A percentile compares a stretch with the other conserved stretches of the same genome.
Evolutionary conservation across 495 filamentous ascomycete genomes (phyloP).

Genomic region (Clavariopsis aquatica): DNA sequence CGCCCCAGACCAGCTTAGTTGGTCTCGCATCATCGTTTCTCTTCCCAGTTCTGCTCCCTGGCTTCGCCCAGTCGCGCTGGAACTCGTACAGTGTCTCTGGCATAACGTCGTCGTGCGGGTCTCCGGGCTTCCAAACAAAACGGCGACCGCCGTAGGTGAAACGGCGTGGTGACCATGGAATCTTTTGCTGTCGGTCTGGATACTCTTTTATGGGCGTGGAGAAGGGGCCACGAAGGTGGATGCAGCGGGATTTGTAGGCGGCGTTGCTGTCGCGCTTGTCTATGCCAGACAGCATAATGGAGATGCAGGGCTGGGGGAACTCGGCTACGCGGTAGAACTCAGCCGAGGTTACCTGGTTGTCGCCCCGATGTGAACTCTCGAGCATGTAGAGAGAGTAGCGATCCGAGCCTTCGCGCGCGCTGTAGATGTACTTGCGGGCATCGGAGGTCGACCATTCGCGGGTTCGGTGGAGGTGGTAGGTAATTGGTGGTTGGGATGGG

Average conservation of each 20-base stretch:
- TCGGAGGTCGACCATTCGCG: slow-evolving; percentile 32
- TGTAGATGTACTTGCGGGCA: slow-evolving; percentile 34
- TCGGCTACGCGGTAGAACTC: slow-evolving; percentile 34
- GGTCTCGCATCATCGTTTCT: slow-evolving; percentile 25
- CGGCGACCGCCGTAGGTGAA: slow-evolving; percentile 31
- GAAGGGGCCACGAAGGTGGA: slow-evolving; percentile 28
- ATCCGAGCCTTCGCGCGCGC: slow-evolving; percentile 30
- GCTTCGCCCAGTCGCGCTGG: slow-evolving; percentile 27
- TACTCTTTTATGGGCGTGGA: slow-evolving; percentile 28
- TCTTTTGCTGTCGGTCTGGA: slow-evolving; percentile 30
- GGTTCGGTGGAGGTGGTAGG: slow-evolving; percentile 34
- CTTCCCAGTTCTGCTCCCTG: slow-evolving; percentile 28
- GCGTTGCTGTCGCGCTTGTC: slow-evolving; percentile 18
- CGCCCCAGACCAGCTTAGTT: slow-evolving; percentile 26
- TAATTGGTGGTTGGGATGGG: slow-evolving; percentile 19
- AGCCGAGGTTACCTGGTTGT: slow-evolving; percentile 27
- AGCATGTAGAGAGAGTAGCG: slow-evolving; percentile 35
- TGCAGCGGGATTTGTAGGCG: slow-evolving; percentile 33
- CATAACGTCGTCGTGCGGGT: slow-evolving; percentile 34
- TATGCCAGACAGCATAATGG: slow-evolving; percentile 25
- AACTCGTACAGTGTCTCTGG: slow-evolving; percentile 36
- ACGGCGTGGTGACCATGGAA: slow-evolving; percentile 29
- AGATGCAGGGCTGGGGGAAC: slow-evolving; percentile 23
- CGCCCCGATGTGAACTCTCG: slow-evolving; percentile 24
- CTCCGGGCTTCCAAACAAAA: slow-evolving; percentile 34